A percentile compares a stretch with the other conserved stretches of the same genome.
Evolutionary conservation across 495 filamentous ascomycete species (phyloP).

Genomic region (Neurospora africana): DNA sequence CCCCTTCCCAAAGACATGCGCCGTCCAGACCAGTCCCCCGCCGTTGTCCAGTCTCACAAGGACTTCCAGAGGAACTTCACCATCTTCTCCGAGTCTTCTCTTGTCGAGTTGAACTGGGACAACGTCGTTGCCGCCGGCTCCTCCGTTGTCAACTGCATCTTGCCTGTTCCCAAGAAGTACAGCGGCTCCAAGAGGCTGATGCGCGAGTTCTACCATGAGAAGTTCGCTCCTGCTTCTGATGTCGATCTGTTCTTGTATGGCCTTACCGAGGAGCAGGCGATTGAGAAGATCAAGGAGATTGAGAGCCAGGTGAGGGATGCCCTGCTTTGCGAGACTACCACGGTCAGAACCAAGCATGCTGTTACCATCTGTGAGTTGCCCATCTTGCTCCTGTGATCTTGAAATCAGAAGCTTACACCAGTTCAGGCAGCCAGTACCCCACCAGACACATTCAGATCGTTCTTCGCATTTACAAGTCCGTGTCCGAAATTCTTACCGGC

Average conservation of each 20-base stretch:
- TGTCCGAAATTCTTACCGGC: constrained; percentile 72
- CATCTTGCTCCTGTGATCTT: neutral
- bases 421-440: constrained; percentile 59
- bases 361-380: constrained; percentile 54
- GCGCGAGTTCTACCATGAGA: constrained; percentile 67
- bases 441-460: constrained; percentile 75
- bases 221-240: constrained; percentile 70
- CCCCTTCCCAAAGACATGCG: constrained; percentile 48
- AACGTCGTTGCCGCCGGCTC: constrained; percentile 72
- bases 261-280: constrained; percentile 57
- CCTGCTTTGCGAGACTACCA: constrained; percentile 65
- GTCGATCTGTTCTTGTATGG: constrained; percentile 80
- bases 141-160: constrained; percentile 60
- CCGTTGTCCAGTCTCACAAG: constrained; percentile 50
- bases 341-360: constrained; percentile 69
- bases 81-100: constrained; percentile 60
- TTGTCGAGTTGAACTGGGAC: constrained; percentile 59
- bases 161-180: constrained; percentile 59
- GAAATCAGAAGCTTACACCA: neutral
- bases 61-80: constrained; percentile 69
- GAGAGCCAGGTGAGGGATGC: constrained; percentile 58
- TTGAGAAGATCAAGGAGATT: constrained; percentile 74
- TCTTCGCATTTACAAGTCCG: constrained; percentile 67
- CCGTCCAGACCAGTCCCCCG: constrained; percentile 48
- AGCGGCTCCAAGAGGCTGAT: constrained; percentile 51